phyloP scores from a whole-genome alignment of 2,329 filamentous ascomycete species.

The Colletotrichum eleusines region DNA sequence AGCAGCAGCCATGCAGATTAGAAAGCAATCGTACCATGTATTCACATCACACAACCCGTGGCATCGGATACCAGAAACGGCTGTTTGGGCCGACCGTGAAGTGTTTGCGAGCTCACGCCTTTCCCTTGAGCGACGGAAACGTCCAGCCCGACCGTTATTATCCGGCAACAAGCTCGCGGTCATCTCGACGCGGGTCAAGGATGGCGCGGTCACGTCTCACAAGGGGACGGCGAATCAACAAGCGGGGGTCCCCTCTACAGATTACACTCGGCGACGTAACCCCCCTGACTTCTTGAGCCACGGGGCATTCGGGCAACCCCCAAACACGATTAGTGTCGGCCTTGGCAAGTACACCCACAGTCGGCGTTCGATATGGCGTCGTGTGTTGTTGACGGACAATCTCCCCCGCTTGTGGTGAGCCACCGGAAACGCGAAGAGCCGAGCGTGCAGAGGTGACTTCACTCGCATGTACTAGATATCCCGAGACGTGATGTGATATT shows the following conservation, averaged over 20 bases:
- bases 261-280: neutral
- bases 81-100: neutral
- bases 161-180: neutral
- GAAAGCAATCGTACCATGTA: conserved; percentile 22
- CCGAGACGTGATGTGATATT: neutral
- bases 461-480: neutral
- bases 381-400: neutral
- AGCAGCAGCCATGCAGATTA: conserved; percentile 23
- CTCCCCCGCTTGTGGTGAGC: neutral
- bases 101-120: neutral
- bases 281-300: neutral
- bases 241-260: neutral
- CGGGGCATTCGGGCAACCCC: conserved; percentile 6
- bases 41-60: neutral
- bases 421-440: neutral
- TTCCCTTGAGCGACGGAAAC: neutral
- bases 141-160: neutral
- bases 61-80: neutral
- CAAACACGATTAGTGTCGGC: neutral
- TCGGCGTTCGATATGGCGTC: neutral
- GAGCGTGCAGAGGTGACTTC: conserved; percentile 7
- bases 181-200: neutral
- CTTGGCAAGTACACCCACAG: neutral
- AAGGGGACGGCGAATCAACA: neutral
- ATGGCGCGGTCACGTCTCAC: neutral